phyloP scores from a whole-genome alignment of 495 filamentous ascomycete species.

The Immersiella caudata region DNA sequence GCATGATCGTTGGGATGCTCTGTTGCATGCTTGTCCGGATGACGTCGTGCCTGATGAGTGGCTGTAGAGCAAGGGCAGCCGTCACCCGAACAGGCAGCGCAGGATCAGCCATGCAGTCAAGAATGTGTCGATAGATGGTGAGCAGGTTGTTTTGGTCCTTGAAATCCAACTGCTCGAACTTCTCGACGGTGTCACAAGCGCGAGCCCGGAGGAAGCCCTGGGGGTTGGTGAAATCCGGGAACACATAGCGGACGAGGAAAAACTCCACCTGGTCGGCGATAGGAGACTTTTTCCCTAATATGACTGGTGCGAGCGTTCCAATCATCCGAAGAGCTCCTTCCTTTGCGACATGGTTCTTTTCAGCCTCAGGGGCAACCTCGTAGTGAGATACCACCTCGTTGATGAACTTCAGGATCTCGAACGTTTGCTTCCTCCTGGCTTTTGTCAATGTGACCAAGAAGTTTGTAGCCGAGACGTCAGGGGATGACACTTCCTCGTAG shows the following conservation, averaged over 20 bases:
- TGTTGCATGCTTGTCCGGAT: slow-evolving; percentile 94
- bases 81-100: slow-evolving; percentile 92
- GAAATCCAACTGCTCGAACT: slow-evolving; percentile 95
- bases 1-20: slow-evolving; percentile 99
- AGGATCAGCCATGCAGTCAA: slow-evolving; percentile 93
- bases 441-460: slow-evolving; percentile 95
- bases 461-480: slow-evolving; percentile 95
- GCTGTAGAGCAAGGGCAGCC: slow-evolving; percentile 91
- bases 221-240: slow-evolving; percentile 92
- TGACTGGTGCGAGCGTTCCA: slow-evolving; percentile 88
- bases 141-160: slow-evolving; percentile 92
- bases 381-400: slow-evolving; percentile 88
- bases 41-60: slow-evolving; percentile 90
- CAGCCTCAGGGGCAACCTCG: slow-evolving; percentile 76
- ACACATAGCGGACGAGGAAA: slow-evolving; percentile 97
- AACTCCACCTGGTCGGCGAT: slow-evolving; percentile 98
- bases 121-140: slow-evolving; percentile 92
- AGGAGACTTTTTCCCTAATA: slow-evolving; percentile 95
- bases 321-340: slow-evolving; percentile 98
- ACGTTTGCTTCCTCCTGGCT: slow-evolving; percentile 91
- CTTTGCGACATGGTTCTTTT: slow-evolving; percentile 92
- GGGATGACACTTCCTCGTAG: slow-evolving; percentile 94
- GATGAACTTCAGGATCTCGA: slow-evolving; percentile 88
- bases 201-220: slow-evolving; percentile 93
- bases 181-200: slow-evolving; percentile 95